Percentiles rank a stretch among this genome's conserved stretches.
These are phyloP conservation scores for Boletellus sp. DNA, from an alignment of 768 basidiomycete species.

Conservation along the genomic window DNA sequence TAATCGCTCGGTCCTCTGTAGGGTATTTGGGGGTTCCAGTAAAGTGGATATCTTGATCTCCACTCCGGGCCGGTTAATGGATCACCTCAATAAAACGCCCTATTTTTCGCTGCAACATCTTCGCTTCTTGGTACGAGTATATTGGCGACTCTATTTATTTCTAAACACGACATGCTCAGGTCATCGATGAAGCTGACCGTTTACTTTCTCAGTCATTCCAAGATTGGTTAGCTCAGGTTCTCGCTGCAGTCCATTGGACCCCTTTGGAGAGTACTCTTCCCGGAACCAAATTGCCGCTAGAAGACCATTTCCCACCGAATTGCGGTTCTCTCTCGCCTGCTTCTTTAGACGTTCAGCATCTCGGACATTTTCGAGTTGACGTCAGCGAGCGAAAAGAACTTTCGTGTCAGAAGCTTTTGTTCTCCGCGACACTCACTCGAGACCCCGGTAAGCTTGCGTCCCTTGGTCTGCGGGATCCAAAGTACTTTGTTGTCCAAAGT, in stretches of 20 bases:
- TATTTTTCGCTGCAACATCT: conserved; percentile 93
- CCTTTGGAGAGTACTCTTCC: conserved; percentile 1
- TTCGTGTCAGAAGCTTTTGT: conserved; percentile 91
- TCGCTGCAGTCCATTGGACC: conserved; percentile 63
- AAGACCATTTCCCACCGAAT: conserved; percentile 2
- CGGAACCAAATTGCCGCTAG: conserved; percentile 1
- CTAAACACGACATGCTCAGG: conserved; percentile 41
- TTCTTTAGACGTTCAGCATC: conserved; percentile 35
- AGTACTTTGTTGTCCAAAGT: conserved; percentile 84
- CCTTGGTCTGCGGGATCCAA: conserved; percentile 70
- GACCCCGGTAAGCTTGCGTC: conserved; percentile 93
- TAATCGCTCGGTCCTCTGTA: conserved; percentile 25
- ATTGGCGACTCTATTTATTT: background rate
- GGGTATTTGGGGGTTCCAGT: conserved; percentile 80
- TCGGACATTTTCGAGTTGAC: conserved; percentile 39
- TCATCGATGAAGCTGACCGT: conserved; percentile 98
- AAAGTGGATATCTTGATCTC: conserved; percentile 93
- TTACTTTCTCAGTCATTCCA: conserved; percentile 94
- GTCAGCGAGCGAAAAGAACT: conserved; percentile 53
- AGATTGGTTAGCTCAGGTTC: conserved; percentile 85
- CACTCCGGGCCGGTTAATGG: conserved; percentile 92
- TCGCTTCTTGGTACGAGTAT: conserved; percentile 77
- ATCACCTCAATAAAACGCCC: conserved; percentile 83
- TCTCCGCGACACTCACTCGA: conserved; percentile 92
- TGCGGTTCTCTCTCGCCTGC: conserved; percentile 58